Base-by-base conservation (phyloP, 2,329 filamentous ascomycete species). In the Teratosphaeria pseudoeucalypti region DNA sequence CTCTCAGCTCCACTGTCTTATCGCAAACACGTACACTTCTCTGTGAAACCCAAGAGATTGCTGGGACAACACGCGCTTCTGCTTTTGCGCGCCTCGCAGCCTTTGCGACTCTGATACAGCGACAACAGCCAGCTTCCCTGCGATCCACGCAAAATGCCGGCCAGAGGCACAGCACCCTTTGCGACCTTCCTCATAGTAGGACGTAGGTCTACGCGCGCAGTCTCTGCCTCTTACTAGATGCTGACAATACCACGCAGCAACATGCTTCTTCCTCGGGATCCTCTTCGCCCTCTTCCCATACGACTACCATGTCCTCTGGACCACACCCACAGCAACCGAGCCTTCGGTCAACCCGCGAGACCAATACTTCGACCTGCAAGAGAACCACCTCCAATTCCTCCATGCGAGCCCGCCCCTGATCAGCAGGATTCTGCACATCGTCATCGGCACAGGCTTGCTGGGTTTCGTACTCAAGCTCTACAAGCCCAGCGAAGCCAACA, bases 261-360 rank as follows among this genome's bases (percentile, higher is more conserved):
- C 89, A 65, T 96, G 90, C 76, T 99, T 99, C 84, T 96, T 97
- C 83, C 88, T 99, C 65, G 94, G 92, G 68, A 91, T 97, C 75
- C 87, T 99, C 76, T 99, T 97, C 83, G 91, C 91, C 68, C 86
- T 87, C 64, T 95, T 97, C 76, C 92, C 94, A 62, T 99, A 97
- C 81, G 94, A 95, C 80, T 94, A 90, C 78, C 88, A 90, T 61
- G 86, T 94, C 63, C 87, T 95, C 58, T 95, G 90, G 82, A 87
- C 86, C 57, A 84, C 84, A 34, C 85, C 83, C 52, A 55, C 56
- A 56, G 32, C 23, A 52, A 58, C 79, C 88, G 57, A 60, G 60
- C 57, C 59, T 63, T 52, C 47, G 57, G 16, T 63, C 19, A 63
- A 66, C 57, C 63, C 67, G 16, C 80, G 82, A 61, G 79, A 81